Evolutionary conservation across 192 early-diverging fungal species (phyloP), one percentile per base, ranked within the genome.

Genomic region (Coemansia sp.): DNA sequence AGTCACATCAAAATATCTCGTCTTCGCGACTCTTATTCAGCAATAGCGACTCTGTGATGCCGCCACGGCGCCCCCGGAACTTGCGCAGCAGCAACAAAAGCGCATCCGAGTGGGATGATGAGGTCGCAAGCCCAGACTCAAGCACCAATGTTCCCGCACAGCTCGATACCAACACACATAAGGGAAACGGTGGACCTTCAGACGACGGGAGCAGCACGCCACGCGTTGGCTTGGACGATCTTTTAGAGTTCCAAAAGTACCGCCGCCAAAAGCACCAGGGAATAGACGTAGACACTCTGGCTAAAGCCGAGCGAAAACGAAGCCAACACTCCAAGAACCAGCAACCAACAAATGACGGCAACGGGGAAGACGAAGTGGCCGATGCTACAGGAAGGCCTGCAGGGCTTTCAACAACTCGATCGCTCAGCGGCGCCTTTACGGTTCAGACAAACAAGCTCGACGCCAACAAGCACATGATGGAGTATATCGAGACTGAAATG

Each of bases 381-480:
- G 33, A 41, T 15, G 22, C 10, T 3, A 29, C 58, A 1, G 35
- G 53, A 6, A 58, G 42, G 56, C 45, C 37, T 34, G 51, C 27
- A 9, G 45, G 45, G 31, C 45, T 47, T 4, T 47, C 46, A 30
- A 63, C 39, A 57, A 58, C 56, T 58, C 79, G 63, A 46, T 86
- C 53, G 57, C 69, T 68, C 38, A 78, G 46, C 7, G 82, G 86
- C 31, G 75, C 87, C 5, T 90, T 88, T 27, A 86, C 86, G 0
- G 85, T 74, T 11, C 86, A 88, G 49, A 88, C 85, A n/a, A 88
- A 90, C 64, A 66, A 67, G 8, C 62, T 90, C 23, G 88, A 90
- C 59, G 86, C 86, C 7, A 85, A 90, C 71, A 90, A 88, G 43
- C 85, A 90, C 41, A 90, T 90, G 88, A 86, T 89, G 80, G 86